phyloP scores from a whole-genome alignment of 2,329 filamentous ascomycete species.

The Microdochium bolleyi region DNA sequence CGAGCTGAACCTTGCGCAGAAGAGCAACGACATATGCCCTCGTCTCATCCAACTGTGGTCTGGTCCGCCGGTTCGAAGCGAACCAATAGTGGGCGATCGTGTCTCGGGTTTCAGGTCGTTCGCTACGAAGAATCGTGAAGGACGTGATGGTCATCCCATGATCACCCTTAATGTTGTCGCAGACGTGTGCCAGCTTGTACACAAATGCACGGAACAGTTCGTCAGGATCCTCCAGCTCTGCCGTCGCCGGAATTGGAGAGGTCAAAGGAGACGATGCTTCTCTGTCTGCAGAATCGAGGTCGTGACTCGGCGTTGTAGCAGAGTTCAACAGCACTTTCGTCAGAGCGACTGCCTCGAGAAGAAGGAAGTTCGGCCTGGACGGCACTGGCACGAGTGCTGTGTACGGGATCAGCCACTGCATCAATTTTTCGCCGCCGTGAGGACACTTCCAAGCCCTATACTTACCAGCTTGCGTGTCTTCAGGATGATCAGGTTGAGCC shows the following conservation, averaged over 20 bases:
- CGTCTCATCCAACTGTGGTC: neutral
- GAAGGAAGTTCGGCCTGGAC: too few species aligned
- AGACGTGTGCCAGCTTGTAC: conserved; percentile 6
- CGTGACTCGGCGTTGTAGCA: too few species aligned
- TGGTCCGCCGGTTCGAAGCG: conserved; percentile 3
- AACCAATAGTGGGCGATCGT: neutral
- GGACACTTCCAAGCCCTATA: too few species aligned
- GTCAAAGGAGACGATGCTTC: too few species aligned
- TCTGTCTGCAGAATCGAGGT: too few species aligned
- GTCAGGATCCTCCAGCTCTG: neutral
- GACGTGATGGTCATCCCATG: conserved; percentile 4
- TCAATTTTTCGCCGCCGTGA: too few species aligned
- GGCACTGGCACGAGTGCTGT: too few species aligned
- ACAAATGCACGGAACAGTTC: conserved; percentile 1
- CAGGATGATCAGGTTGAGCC: neutral
- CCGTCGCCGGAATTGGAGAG: too few species aligned
- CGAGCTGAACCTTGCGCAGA: neutral
- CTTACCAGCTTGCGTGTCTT: neutral
- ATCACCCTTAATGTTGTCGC: conserved; percentile 1
- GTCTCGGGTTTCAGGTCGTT: neutral
- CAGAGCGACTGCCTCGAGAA: neutral
- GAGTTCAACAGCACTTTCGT: neutral
- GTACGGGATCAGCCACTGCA: too few species aligned
- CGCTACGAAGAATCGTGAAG: conserved; percentile 1
- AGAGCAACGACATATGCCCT: conserved; percentile 1